Evolutionary conservation across 2,329 filamentous ascomycete species (phyloP).

Genomic region (Trichoderma koningii): DNA sequence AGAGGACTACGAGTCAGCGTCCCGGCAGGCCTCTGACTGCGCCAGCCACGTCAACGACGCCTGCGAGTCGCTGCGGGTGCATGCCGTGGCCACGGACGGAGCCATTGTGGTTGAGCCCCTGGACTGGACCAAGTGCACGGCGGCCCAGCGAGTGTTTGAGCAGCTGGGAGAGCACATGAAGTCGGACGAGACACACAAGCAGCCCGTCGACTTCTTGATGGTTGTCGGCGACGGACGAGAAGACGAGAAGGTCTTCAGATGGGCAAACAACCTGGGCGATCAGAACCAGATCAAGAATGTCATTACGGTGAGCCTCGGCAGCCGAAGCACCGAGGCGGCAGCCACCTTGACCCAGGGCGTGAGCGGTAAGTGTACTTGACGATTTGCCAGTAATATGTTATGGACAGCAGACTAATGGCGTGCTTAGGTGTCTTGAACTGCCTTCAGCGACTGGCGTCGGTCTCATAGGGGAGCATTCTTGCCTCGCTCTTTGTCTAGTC

Average conservation of each 20-base stretch:
- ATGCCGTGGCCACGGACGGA: conserved; percentile 78
- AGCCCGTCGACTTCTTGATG: conserved; percentile 79
- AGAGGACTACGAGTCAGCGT: conserved; percentile 73
- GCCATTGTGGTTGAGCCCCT: conserved; percentile 82
- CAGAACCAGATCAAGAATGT: conserved; percentile 65
- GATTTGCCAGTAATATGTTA: not conserved
- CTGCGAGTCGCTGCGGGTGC: conserved; percentile 79
- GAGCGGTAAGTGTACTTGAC: conserved; percentile 64
- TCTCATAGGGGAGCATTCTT: conserved; percentile 28
- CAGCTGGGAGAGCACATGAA: conserved; percentile 49
- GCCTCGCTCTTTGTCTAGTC: not conserved
- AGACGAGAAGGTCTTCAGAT: conserved; percentile 90
- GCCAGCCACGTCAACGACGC: conserved; percentile 95
- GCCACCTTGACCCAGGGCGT: conserved; percentile 88
- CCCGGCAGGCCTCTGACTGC: conserved; percentile 82
- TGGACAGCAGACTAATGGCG: conserved; percentile 3
- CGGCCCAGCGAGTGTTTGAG: conserved; percentile 72
- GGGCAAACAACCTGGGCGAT: conserved; percentile 77
- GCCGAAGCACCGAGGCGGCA: conserved; percentile 82
- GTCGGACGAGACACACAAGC: conserved; percentile 36
- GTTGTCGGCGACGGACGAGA: conserved; percentile 89
- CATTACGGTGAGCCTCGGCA: conserved; percentile 83
- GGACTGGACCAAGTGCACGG: conserved; percentile 85
- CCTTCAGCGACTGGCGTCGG: conserved; percentile 46
- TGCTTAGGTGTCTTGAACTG: conserved; percentile 46